Percentiles rank a stretch among this genome's conserved stretches.
phyloP scores from a whole-genome alignment of 1,284 basidiomycete species.

The Ceratobasidium theobromae region DNA sequence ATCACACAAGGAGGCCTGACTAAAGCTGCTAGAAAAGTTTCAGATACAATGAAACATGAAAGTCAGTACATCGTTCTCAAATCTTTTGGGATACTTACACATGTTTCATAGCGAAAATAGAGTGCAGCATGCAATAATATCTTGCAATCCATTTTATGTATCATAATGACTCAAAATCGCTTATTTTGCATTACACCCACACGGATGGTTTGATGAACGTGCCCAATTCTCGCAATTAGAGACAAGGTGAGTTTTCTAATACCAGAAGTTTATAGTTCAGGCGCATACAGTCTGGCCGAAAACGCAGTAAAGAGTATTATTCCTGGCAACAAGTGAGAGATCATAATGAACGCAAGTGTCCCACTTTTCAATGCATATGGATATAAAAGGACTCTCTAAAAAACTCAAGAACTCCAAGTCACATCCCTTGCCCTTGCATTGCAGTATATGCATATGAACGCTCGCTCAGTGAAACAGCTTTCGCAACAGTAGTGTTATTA shows the following conservation, averaged over 20 bases:
- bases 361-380: no score
- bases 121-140: conserved; percentile 52
- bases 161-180: conserved; percentile 1
- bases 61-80: conserved; percentile 53
- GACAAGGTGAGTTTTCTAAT: no score
- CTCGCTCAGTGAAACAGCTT: neutral
- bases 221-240: no score
- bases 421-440: no score
- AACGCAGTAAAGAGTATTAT: neutral
- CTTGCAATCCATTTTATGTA: neutral
- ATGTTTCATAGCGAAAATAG: conserved; percentile 54
- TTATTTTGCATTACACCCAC: neutral
- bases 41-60: conserved; percentile 95
- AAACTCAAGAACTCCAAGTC: no score
- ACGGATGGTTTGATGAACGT: neutral
- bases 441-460: no score
- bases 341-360: no score
- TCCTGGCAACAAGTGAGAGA: neutral
- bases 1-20: conserved; percentile 93
- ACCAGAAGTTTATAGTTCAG: neutral
- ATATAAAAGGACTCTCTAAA: no score
- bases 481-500: neutral
- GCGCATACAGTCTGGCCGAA: neutral
- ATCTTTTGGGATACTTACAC: conserved; percentile 29
- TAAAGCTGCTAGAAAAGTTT: conserved; percentile 96